phyloP scores from a whole-genome alignment of 2,329 filamentous ascomycete species.

The Fusarium stilboides region DNA sequence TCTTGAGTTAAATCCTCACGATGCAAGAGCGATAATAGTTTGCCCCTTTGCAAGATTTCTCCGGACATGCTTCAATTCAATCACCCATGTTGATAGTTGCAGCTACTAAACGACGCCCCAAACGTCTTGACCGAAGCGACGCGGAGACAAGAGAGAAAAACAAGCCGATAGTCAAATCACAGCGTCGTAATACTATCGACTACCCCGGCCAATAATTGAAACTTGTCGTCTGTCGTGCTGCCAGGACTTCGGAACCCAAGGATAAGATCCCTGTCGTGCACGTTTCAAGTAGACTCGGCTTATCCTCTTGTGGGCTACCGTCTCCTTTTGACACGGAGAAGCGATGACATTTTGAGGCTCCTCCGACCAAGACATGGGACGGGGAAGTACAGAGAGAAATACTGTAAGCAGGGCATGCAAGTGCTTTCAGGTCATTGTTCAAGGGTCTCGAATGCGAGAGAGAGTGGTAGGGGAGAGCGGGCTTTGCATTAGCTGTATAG shows the following conservation, averaged over 20 bases:
- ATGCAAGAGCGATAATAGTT: background rate
- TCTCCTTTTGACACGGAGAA: slow-evolving; percentile 24
- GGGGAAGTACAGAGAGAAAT: slow-evolving; percentile 24
- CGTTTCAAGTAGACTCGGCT: slow-evolving; percentile 42
- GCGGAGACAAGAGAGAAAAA: slow-evolving; percentile 17
- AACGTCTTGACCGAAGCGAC: slow-evolving; percentile 11
- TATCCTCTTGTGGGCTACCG: slow-evolving; percentile 30
- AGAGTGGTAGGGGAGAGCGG: background rate
- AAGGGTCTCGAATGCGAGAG: slow-evolving; percentile 1
- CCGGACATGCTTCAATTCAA: slow-evolving; percentile 3
- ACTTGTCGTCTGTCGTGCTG: slow-evolving; percentile 35
- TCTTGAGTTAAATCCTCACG: slow-evolving; percentile 22
- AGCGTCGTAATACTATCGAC: slow-evolving; percentile 38
- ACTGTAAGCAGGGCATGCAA: background rate
- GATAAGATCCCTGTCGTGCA: slow-evolving; percentile 27
- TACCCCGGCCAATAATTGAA: slow-evolving; percentile 31
- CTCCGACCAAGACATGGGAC: slow-evolving; percentile 40
- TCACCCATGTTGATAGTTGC: slow-evolving; percentile 11
- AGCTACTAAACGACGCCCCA: slow-evolving; percentile 17
- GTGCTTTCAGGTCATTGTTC: slow-evolving; percentile 28
- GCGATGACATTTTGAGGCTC: slow-evolving; percentile 41
- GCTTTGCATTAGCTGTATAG: background rate
- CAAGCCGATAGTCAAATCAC: slow-evolving; percentile 15
- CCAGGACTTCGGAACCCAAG: slow-evolving; percentile 22
- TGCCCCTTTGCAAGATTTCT: slow-evolving; percentile 22